Percentiles rank a stretch among this genome's conserved stretches.
Evolutionary conservation across 176 grass and related monocot genomes (phyloP).

Genomic region (Chrysopogon serrulatus): DNA sequence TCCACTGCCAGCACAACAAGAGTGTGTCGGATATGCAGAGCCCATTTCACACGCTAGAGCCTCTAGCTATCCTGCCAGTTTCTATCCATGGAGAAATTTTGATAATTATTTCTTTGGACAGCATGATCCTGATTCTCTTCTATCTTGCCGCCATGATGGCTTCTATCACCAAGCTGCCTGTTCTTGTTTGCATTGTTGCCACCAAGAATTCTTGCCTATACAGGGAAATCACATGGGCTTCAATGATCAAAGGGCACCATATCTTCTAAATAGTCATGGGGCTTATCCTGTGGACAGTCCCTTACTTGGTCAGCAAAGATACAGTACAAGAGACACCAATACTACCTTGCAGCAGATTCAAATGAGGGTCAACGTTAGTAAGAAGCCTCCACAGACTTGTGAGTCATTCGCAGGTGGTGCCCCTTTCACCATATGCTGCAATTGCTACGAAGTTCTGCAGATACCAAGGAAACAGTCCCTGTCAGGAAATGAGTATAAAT

Average conservation of each 20-base stretch:
- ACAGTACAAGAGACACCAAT: slow-evolving; percentile 32
- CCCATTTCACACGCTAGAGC: slow-evolving; percentile 16
- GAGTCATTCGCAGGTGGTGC: slow-evolving; percentile 67
- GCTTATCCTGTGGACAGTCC: slow-evolving; percentile 29
- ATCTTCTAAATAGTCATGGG: slow-evolving; percentile 43
- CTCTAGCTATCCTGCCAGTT: slow-evolving; percentile 36
- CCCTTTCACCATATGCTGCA: slow-evolving; percentile 86
- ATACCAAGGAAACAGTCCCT: slow-evolving; percentile 49
- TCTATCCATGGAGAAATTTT: slow-evolving; percentile 39
- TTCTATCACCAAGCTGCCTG: slow-evolving; percentile 77
- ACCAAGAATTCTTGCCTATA: slow-evolving; percentile 55
- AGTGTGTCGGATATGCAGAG: slow-evolving; percentile 48
- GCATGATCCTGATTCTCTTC: slow-evolving; percentile 55
- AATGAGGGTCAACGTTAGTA: slow-evolving; percentile 42
- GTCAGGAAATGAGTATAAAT: slow-evolving; percentile 55
- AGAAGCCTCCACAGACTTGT: slow-evolving; percentile 47
- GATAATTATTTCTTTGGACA: slow-evolving; percentile 66
- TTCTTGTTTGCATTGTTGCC: slow-evolving; percentile 73
- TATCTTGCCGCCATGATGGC: slow-evolving; percentile 69
- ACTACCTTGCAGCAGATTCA: slow-evolving; percentile 36
- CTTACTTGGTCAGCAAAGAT: slow-evolving; percentile 42
- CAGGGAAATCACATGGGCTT: slow-evolving; percentile 37
- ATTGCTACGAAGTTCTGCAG: slow-evolving; percentile 83
- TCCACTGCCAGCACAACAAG: slow-evolving; percentile 35
- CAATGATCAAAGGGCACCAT: slow-evolving; percentile 47